Evolutionary conservation across 2,329 filamentous ascomycete species (phyloP).

Genomic region (Colletotrichum euphorbiae): DNA sequence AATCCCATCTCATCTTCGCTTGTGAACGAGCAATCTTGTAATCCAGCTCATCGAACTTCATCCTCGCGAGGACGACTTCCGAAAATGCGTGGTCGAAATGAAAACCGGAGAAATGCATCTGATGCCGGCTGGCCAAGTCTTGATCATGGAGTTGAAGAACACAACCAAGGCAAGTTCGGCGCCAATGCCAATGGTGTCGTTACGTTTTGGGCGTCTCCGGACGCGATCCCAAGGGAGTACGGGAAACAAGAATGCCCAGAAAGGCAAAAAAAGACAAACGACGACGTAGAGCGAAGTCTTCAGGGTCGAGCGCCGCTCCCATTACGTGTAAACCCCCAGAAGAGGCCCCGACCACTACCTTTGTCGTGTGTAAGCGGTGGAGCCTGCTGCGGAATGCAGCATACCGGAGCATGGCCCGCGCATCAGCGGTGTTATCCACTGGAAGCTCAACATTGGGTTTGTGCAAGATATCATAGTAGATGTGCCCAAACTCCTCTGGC

Average conservation of each 20-base stretch:
- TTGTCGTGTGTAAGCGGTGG: background rate
- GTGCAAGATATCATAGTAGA: background rate
- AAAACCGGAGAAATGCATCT: too few relatives aligned
- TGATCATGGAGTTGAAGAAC: constrained; percentile 1
- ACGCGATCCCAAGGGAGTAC: background rate
- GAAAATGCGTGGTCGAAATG: too few relatives aligned
- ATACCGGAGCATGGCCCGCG: background rate
- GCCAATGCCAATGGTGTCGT: background rate
- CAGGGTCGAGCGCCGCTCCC: background rate
- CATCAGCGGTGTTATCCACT: background rate
- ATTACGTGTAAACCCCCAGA: background rate
- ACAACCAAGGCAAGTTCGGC: background rate
- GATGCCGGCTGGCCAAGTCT: background rate
- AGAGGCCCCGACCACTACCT: background rate
- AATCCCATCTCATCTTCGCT: too few relatives aligned
- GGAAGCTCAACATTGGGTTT: background rate
- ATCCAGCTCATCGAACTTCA: too few relatives aligned
- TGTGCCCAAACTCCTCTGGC: background rate
- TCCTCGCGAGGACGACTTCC: too few relatives aligned
- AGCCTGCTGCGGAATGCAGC: background rate
- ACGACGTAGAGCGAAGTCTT: background rate
- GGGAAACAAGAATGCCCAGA: background rate
- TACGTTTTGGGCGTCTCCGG: background rate
- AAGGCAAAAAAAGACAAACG: background rate
- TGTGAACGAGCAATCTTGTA: too few relatives aligned